Evolutionary conservation across 108 stramenopile genomes (phyloP).

Genomic region (Conticribra guillardii): DNA sequence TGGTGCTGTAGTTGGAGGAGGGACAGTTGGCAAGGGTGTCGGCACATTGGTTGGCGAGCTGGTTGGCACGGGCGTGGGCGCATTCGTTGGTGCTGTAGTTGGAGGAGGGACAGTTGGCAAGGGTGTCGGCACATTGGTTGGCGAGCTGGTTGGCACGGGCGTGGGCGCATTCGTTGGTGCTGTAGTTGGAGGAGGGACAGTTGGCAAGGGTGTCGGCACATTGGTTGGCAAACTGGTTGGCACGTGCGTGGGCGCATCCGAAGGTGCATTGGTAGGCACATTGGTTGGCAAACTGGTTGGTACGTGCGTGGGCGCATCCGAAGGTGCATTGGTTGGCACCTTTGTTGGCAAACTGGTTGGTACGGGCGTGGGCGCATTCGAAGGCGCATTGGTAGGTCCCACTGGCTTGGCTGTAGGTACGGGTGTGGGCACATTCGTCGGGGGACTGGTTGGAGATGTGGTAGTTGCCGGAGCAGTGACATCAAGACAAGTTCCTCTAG

Average conservation of each 20-base stretch:
- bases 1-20: no score
- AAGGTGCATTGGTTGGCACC: no score
- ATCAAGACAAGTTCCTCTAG: not conserved
- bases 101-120: no score
- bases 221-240: no score
- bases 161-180: not conserved
- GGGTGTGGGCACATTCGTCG: not conserved
- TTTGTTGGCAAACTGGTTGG: not conserved
- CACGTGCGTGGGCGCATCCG: not conserved
- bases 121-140: no score
- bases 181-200: not conserved
- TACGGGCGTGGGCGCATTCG: no score
- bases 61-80: not conserved
- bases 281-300: no score
- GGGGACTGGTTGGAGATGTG: not conserved
- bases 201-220: no score
- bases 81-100: not conserved
- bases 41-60: not conserved
- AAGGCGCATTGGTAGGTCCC: not conserved
- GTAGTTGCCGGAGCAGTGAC: not conserved
- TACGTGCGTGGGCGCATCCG: not conserved
- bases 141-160: not conserved
- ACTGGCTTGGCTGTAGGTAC: not conserved
- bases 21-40: no score
- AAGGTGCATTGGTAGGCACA: no score